phyloP scores from a whole-genome alignment of 208 protist genomes.

The Wallacemonas sp. region DNA sequence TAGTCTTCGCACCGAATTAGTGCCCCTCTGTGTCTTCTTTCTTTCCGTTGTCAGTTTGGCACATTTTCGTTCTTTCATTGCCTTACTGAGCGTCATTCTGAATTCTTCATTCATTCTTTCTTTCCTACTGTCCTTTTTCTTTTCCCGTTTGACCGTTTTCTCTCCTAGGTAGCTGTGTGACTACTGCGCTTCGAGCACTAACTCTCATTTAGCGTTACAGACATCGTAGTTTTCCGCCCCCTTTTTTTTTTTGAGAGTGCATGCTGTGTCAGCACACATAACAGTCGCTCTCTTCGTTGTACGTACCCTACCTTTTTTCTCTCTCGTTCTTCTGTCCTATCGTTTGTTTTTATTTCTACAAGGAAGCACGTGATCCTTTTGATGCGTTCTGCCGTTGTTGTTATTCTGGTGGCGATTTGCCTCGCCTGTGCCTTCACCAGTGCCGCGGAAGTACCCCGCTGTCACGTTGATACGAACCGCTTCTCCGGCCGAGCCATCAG shows the following conservation, averaged over 20 bases:
- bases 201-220: too few relatives aligned
- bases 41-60: too few relatives aligned
- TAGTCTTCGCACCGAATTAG: too few relatives aligned
- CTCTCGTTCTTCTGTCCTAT: neutral
- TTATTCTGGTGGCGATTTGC: neutral
- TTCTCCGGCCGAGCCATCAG: constrained; percentile 28
- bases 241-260: too few relatives aligned
- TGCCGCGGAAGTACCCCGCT: constrained; percentile 19
- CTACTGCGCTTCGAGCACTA: too few relatives aligned
- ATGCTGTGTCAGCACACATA: too few relatives aligned
- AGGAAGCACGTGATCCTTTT: too few relatives aligned
- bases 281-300: neutral
- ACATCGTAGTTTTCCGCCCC: too few relatives aligned
- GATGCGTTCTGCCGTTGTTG: neutral
- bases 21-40: neutral
- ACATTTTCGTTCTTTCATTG: neutral
- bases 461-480: constrained; percentile 45
- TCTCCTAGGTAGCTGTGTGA: too few relatives aligned
- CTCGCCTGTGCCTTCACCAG: neutral
- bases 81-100: neutral
- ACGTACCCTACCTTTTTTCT: neutral
- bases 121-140: neutral
- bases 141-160: neutral
- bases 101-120: constrained; percentile 12
- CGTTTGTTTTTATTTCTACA: neutral